Percentiles rank a stretch among this genome's conserved stretches.
Evolutionary conservation across 257 asterid genomes (phyloP).

Genomic region (Mitragyna speciosa): DNA sequence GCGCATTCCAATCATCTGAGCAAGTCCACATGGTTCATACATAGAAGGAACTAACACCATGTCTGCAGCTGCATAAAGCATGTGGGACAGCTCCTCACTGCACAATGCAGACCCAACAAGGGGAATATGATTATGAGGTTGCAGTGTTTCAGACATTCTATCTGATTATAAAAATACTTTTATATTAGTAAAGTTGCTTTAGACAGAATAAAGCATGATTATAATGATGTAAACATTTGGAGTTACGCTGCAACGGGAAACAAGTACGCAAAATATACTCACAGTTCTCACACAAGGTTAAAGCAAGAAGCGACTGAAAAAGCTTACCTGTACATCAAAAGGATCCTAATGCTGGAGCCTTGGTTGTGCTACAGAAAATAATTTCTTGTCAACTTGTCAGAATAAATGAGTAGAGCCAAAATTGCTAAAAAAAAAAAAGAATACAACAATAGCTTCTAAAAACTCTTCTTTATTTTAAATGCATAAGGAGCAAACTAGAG

Average conservation of each 20-base stretch:
- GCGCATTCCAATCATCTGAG: conserved; percentile 96
- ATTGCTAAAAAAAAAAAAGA: background rate
- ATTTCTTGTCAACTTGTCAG: conserved; percentile 2
- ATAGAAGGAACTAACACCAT: conserved; percentile 91
- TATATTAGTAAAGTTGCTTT: background rate
- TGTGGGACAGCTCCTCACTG: conserved; percentile 94
- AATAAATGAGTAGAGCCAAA: background rate
- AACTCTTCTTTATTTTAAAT: background rate
- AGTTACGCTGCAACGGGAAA: background rate
- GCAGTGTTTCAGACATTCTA: background rate
- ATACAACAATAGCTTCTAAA: background rate
- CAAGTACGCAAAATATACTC: background rate
- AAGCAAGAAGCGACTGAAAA: background rate
- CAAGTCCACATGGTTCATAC: conserved; percentile 92
- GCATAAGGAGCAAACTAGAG: background rate
- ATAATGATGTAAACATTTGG: background rate
- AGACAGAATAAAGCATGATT: background rate
- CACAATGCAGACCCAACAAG: conserved; percentile 23
- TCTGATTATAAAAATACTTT: background rate
- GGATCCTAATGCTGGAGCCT: conserved; percentile 74
- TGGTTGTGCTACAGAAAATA: conserved; percentile 60
- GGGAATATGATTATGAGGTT: background rate
- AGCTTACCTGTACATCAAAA: conserved; percentile 71
- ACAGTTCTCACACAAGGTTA: background rate
- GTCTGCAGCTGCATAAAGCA: conserved; percentile 93